Evolutionary conservation across 345 rosid genomes (phyloP), one percentile per base, ranked within the genome.

Genomic region (Alliaria petiolata): DNA sequence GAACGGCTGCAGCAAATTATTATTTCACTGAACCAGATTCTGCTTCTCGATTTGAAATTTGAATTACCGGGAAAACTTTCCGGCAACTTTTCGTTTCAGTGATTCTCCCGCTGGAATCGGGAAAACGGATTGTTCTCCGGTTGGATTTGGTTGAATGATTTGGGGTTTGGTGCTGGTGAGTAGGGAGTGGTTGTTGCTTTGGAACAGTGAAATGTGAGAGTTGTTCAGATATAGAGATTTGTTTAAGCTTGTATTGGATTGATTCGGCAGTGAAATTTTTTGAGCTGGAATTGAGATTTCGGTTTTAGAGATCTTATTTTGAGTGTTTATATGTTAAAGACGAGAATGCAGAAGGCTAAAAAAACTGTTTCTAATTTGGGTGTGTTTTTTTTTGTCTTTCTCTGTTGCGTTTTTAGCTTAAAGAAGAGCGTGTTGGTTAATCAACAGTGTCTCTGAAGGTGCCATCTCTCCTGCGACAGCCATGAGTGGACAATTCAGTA

Each of bases 391-490:
- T 22, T n/a, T 34, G 6, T 2, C n/a, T n/a, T n/a, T 14, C 19
- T 62, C 17, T 39, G 2, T 36, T 70, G 51, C 3, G 54, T 15
- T 12, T 51, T 56, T 38, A 35, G 78, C 28, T 53, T 49, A 14
- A 35, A 28, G 73, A 61, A 35, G 68, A 42, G 73, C 19, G 50
- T 57, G 50, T 65, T 70, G 59, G 47, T 26, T 25, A 39, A 51
- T 62, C 59, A 30, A 42, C 44, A 69, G 6, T 39, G 11, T 28
- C 22, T 62, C 22, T 71, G 28, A 11, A 49, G 85, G 88, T 83
- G 87, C 77, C 80, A 79, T 83, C 80, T 84, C 83, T 82, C 87
- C 89, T 82, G 87, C 86, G 86, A 88, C 80, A 70, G 79, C 34
- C 51, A 83, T 71, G 79, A 81, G 70, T 75, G 78, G 53, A 3